A percentile compares a stretch with the other conserved stretches of the same genome.
These are phyloP conservation scores for Suillus variegatus DNA, from an alignment of 768 basidiomycete genomes.

Conservation along the genomic window DNA sequence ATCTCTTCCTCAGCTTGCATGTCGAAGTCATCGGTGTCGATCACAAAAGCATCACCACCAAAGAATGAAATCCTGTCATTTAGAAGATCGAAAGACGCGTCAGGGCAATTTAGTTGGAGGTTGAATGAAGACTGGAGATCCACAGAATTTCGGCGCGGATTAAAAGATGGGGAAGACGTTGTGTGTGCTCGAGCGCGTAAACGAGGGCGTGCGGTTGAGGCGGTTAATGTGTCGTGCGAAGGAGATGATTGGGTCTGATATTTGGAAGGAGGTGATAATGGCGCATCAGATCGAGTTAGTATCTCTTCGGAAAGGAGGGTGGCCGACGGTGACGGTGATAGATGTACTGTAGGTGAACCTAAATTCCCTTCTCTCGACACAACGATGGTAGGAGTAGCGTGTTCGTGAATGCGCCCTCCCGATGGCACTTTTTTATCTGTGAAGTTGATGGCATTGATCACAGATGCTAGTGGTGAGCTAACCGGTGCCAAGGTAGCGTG, in stretches of 20 bases:
- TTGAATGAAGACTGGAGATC: constrained; percentile 37
- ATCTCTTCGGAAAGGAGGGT: constrained; percentile 11
- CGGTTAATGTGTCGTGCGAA: constrained; percentile 3
- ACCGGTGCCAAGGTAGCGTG: constrained; percentile 15
- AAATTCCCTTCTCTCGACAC: constrained; percentile 9
- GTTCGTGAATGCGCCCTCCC: neutral
- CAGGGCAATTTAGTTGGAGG: constrained; percentile 33
- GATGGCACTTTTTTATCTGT: constrained; percentile 3
- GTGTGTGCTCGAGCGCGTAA: constrained; percentile 15
- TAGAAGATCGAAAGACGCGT: constrained; percentile 36
- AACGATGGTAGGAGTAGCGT: neutral
- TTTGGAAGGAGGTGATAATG: constrained; percentile 2
- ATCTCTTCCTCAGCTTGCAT: constrained; percentile 23
- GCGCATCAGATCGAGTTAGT: neutral
- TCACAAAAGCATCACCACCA: constrained; percentile 29
- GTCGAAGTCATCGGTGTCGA: constrained; percentile 28
- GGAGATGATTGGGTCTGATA: neutral
- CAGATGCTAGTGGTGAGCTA: constrained; percentile 28
- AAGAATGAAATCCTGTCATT: constrained; percentile 39
- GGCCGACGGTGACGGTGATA: constrained; percentile 5
- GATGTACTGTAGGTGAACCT: constrained; percentile 7
- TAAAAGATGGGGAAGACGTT: constrained; percentile 7
- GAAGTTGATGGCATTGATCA: constrained; percentile 32
- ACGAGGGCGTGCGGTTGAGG: constrained; percentile 14
- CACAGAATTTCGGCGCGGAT: constrained; percentile 31